Conservation (phyloP, 2,329 filamentous ascomycete genomes). For the Camillea tinctor region DNA sequence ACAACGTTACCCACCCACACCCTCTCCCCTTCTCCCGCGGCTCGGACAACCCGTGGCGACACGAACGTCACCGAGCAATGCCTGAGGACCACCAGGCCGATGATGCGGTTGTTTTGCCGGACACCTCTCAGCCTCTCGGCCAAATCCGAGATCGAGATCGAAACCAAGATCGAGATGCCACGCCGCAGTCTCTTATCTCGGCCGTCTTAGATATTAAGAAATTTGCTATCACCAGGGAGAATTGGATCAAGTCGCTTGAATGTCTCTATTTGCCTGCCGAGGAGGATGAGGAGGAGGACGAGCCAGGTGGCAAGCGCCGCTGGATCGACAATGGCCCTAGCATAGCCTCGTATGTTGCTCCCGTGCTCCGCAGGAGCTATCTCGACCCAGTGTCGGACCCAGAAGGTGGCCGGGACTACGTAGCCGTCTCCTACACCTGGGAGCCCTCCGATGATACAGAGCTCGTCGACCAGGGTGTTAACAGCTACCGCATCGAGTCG, state of each 20-base stretch:
- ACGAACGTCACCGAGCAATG: conserved; percentile 20
- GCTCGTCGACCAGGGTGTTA: conserved; percentile 10
- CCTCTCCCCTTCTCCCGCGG: not conserved
- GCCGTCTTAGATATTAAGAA: conserved; percentile 25
- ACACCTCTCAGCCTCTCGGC: conserved; percentile 28
- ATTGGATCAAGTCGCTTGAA: conserved; percentile 29
- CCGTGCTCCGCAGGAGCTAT: conserved; percentile 23
- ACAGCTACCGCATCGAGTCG: conserved; percentile 25
- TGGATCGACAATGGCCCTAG: conserved; percentile 22
- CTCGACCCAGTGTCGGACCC: conserved; percentile 23
- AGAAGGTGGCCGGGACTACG: conserved; percentile 22
- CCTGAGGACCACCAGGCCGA: conserved; percentile 15
- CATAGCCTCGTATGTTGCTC: conserved; percentile 13
- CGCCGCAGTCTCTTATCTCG: conserved; percentile 20
- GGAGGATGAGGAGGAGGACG: conserved; percentile 13
- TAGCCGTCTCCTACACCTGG: conserved; percentile 33
- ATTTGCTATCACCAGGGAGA: conserved; percentile 23
- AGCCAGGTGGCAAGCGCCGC: conserved; percentile 27
- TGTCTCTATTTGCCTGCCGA: conserved; percentile 23
- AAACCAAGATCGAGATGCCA: conserved; percentile 21
- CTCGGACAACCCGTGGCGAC: not conserved
- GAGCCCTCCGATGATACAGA: conserved; percentile 25
- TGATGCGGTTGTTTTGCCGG: conserved; percentile 25
- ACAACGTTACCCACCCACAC: not conserved
- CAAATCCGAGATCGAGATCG: conserved; percentile 25